These are phyloP conservation scores for Pseudocercospora cruenta DNA, from an alignment of 2,329 filamentous ascomycete species.

Conservation along the genomic window DNA sequence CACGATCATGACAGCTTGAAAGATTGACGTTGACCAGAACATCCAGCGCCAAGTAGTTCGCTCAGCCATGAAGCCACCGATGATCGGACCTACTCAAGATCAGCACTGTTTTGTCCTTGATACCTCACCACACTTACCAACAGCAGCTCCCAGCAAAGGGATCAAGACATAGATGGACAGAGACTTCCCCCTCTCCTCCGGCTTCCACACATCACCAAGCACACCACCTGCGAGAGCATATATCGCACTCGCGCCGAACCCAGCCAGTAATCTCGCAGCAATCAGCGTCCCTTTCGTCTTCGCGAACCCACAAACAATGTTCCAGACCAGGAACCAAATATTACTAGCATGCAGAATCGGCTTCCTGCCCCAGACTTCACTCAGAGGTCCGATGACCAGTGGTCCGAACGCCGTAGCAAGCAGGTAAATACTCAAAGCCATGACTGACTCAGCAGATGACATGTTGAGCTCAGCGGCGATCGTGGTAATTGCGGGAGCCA, in stretches of 20 bases:
- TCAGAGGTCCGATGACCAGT: constrained; percentile 25
- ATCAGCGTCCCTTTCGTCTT: constrained; percentile 49
- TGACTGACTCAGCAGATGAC: constrained; percentile 19
- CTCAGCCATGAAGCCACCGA: constrained; percentile 45
- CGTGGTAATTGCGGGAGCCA: constrained; percentile 51
- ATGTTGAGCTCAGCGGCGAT: constrained; percentile 48
- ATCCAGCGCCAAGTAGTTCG: constrained; percentile 48
- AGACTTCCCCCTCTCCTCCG: constrained; percentile 25
- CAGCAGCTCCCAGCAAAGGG: constrained; percentile 25
- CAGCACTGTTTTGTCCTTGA: background rate
- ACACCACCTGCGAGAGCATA: constrained; percentile 30
- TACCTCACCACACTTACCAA: constrained; percentile 14
- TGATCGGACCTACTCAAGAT: constrained; percentile 22
- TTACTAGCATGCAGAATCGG: constrained; percentile 50
- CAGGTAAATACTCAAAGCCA: constrained; percentile 29
- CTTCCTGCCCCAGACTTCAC: constrained; percentile 54
- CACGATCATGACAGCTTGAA: constrained; percentile 31
- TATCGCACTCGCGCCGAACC: constrained; percentile 53
- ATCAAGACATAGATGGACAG: constrained; percentile 25
- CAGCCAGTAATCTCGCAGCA: constrained; percentile 52
- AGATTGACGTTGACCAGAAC: constrained; percentile 46
- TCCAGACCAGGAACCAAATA: constrained; percentile 57
- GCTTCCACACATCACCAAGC: constrained; percentile 26
- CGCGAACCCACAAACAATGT: constrained; percentile 52
- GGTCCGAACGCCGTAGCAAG: constrained; percentile 29